Base-by-base conservation (phyloP, 176 grass and related monocot species). In the bread wheat (Triticum aestivum) region DNA sequence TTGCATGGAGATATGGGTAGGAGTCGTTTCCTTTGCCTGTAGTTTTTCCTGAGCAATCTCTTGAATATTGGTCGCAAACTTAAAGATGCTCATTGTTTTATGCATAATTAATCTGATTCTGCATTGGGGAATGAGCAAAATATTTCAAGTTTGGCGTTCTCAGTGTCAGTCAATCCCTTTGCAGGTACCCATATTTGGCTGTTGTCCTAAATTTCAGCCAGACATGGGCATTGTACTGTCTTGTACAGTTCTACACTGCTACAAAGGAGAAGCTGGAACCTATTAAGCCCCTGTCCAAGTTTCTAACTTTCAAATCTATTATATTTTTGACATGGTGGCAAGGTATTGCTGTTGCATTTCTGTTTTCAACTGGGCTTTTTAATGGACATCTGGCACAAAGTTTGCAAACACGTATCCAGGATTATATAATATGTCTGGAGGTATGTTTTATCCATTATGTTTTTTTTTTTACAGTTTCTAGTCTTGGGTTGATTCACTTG, bases 251-350 rank as follows among this genome's bases (percentile, higher is more conserved):
- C 73, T 99, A 96, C 84, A 87, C 92, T 86, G 92, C 87, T 52
- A 99, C 92, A 15, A 99, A 99, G 80, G 92, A 96, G 79, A 99
- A 94, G 82, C 82, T 99, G 79, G 92, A 99, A 79, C 90, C 97
- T 73, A 99, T 96, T 71, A 90, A 94, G 81, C 97, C 97, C 42
- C 84, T 99, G 81, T 91, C 97, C 34, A 99, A 99, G 70, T 99
- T 99, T 91, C 89, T 99, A 68, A 93, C 91, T 20, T 99, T 99
- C 92, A 99, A 99, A 87, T 96, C 94, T 73, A 99, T 96, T 94
- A 94, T 99, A 90, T 99, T 99, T 89, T 92, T 99, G 79, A 99
- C 97, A 74, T 99, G 97, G 94, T 99, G 97, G 97, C 97, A 99
- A 86, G 97, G 97, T 88, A 58, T 99, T 87, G 91, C 91, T 86